Base-by-base conservation (phyloP, 192 early-diverging fungal genomes). In the Coemansia sp. region DNA sequence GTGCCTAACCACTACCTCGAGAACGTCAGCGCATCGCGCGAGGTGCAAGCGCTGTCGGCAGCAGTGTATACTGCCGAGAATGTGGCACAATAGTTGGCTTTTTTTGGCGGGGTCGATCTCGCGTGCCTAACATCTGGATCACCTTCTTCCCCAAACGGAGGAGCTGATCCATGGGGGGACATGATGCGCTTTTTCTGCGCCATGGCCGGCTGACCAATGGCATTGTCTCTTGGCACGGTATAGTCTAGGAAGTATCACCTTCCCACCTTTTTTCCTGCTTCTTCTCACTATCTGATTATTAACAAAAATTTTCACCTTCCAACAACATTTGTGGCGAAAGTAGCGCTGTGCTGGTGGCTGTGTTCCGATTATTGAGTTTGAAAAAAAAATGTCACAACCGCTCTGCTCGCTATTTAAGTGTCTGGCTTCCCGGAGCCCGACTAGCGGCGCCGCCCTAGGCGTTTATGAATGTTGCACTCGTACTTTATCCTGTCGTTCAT, bases 21-120 rank as follows among this genome's bases (percentile, higher is more conserved):
- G 55, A 86, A 84, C 42, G 70, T 93, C 68, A 85, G 87, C 29
- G 85, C 88, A 50, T 85, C 89, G 50, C 90, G 88, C 69, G 91
- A 93, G 63, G 72, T 93, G 23, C 90, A 92, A 68, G 91, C 89
- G 3, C 87, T 93, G 41, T 90, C 90, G 17, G 92, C 91, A 3
- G 85, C 90, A 12, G 87, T 93, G 31, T 93, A 93, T 69, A 89
- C 91, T 0, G 87, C 90, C 44, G 87, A 89, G 66, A 86, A 82
- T 25, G 14, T 57, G 14, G 60, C 82, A 5, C 37, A 66, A 25
- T 84, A 64, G 32, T 36, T 61, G 29, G 29, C 23, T 10, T 14
- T 14, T 34, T 15, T 15, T 38, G 7, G 6, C 14, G 23, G 34
- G 21, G 29, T 25, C 14, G 53, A 57, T 57, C 53, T 57, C 12